Evolutionary conservation across 257 asterid genomes (phyloP).

Genomic region (Solanum verrucosum): DNA sequence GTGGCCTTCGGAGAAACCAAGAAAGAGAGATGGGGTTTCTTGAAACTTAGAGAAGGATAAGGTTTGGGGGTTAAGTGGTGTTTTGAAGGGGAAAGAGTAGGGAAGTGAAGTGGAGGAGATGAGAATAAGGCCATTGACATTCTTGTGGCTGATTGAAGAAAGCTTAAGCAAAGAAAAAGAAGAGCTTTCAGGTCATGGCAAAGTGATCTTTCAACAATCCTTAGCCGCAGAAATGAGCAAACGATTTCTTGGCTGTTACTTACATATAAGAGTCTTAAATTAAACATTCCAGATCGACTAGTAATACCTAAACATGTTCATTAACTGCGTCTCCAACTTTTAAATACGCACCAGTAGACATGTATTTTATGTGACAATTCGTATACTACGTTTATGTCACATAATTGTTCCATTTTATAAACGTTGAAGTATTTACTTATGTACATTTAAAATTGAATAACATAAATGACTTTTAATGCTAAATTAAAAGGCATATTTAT

Average conservation of each 20-base stretch:
- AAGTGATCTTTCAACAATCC: background rate
- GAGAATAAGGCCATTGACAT: constrained; percentile 51
- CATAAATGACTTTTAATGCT: too few relatives aligned
- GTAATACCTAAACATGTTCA: too few relatives aligned
- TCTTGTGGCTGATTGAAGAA: background rate
- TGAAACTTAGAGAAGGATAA: constrained; percentile 20
- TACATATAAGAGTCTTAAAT: background rate
- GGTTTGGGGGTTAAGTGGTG: constrained; percentile 17
- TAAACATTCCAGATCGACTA: background rate
- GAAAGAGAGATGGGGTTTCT: constrained; percentile 13
- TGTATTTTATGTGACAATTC: too few relatives aligned
- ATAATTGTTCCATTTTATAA: too few relatives aligned
- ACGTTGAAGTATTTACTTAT: too few relatives aligned
- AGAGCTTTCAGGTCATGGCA: background rate
- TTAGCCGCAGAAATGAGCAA: background rate
- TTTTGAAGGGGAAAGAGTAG: constrained; percentile 25
- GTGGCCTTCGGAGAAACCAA: constrained; percentile 17
- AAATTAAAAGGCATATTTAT: too few relatives aligned
- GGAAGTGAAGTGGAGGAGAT: constrained; percentile 34
- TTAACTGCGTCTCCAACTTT: too few relatives aligned
- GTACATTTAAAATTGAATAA: too few relatives aligned
- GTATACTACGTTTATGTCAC: too few relatives aligned
- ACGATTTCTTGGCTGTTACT: background rate
- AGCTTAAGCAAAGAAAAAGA: background rate
- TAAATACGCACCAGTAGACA: too few relatives aligned